These are phyloP conservation scores for Ustilago loliicola DNA, from an alignment of 1,284 basidiomycete genomes.

Conservation along the genomic window DNA sequence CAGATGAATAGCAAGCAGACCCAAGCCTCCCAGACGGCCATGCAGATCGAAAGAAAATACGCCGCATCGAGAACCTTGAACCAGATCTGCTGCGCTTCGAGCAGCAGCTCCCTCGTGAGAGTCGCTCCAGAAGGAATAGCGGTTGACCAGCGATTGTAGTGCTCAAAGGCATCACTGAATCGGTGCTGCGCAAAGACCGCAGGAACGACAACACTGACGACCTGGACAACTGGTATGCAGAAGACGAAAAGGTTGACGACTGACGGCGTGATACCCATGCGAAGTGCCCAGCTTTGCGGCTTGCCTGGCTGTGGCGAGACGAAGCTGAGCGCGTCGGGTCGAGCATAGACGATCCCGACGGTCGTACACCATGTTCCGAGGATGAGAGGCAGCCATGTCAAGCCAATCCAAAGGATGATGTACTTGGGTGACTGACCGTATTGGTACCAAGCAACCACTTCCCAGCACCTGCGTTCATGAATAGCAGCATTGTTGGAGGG, in stretches of 20 bases:
- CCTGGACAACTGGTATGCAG: constrained; percentile 29
- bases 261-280: constrained; percentile 35
- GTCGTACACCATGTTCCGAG: constrained; percentile 38
- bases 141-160: constrained; percentile 22
- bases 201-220: constrained; percentile 31
- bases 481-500: not conserved
- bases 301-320: constrained; percentile 41
- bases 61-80: constrained; percentile 38
- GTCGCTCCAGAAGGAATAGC: constrained; percentile 6
- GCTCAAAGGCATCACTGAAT: constrained; percentile 22
- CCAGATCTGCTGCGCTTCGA: constrained; percentile 47
- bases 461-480: constrained; percentile 24
- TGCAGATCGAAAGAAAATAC: constrained; percentile 33
- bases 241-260: constrained; percentile 34
- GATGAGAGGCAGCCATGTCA: constrained; percentile 40
- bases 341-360: constrained; percentile 36
- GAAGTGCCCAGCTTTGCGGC: constrained; percentile 20
- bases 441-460: constrained; percentile 33
- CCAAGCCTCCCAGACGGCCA: constrained; percentile 39
- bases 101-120: constrained; percentile 29
- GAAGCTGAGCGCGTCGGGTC: constrained; percentile 37
- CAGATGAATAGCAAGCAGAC: constrained; percentile 24
- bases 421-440: constrained; percentile 20
- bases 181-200: constrained; percentile 20
- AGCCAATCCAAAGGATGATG: constrained; percentile 40